Evolutionary conservation across 352 stramenopile species (phyloP).

Genomic region (Proteromonas lacertae): DNA sequence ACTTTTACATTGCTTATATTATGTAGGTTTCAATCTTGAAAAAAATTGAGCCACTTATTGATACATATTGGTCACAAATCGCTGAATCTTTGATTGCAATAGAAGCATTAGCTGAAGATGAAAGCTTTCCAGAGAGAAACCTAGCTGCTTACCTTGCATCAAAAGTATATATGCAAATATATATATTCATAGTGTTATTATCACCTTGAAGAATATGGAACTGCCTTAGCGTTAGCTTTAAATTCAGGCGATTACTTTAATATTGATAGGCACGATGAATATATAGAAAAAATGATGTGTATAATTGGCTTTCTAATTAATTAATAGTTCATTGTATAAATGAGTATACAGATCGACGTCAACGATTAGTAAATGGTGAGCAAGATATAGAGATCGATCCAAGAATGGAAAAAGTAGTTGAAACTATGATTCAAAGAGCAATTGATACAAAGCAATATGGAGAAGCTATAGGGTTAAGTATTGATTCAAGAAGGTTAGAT

Average conservation of each 20-base stretch:
- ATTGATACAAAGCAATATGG: constrained; percentile 59
- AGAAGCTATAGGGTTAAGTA: constrained; percentile 78
- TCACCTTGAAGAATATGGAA: constrained; percentile 84
- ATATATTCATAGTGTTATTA: no score
- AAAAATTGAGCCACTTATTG: constrained; percentile 24
- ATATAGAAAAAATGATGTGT: constrained; percentile 79
- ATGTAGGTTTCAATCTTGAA: background rate
- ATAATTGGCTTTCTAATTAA: no score
- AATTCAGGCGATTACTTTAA: constrained; percentile 69
- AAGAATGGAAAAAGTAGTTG: constrained; percentile 65
- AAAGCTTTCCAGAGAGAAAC: constrained; percentile 43
- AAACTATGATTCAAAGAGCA: constrained; percentile 85
- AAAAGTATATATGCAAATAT: no score
- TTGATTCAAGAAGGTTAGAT: constrained; percentile 62
- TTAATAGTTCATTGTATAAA: constrained; percentile 92
- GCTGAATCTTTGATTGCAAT: constrained; percentile 50
- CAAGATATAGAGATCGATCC: constrained; percentile 18
- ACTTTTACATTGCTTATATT: no score
- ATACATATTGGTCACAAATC: constrained; percentile 68
- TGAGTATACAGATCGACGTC: constrained; percentile 57
- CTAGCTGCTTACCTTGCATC: constrained; percentile 54
- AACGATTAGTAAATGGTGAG: constrained; percentile 19
- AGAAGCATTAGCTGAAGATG: constrained; percentile 59
- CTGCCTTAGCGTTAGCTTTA: constrained; percentile 60
- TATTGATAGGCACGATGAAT: constrained; percentile 52